A percentile compares a stretch with the other conserved stretches of the same genome.
Evolutionary conservation across 441 rosid species (phyloP).

Genomic region (Monsonia emarginata): DNA sequence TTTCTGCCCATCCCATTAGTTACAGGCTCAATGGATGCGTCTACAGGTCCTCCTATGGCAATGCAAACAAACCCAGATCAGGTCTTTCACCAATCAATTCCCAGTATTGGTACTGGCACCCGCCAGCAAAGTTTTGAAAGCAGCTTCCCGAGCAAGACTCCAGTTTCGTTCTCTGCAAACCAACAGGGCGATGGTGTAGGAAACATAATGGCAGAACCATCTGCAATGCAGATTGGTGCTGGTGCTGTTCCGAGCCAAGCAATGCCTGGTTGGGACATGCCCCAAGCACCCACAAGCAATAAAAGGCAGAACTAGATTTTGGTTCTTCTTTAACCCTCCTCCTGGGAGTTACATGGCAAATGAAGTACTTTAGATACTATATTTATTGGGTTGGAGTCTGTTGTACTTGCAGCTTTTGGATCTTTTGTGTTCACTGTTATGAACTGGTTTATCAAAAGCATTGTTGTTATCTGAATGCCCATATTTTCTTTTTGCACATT

Average conservation of each 20-base stretch:
- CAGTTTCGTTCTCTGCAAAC: background rate
- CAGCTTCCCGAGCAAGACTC: background rate
- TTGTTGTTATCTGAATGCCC: no score
- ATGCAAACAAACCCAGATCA: constrained; percentile 1
- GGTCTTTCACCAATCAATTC: background rate
- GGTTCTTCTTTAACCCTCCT: background rate
- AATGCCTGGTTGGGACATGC: background rate
- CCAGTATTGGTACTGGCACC: background rate
- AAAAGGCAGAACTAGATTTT: background rate
- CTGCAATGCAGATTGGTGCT: background rate
- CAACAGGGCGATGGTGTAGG: background rate
- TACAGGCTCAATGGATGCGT: background rate
- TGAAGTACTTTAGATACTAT: background rate
- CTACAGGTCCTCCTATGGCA: no score
- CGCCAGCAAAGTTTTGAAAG: background rate
- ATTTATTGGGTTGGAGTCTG: background rate
- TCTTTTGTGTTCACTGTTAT: background rate
- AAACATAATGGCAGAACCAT: background rate
- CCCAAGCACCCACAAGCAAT: background rate
- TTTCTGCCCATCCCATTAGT: background rate
- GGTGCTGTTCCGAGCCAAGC: background rate
- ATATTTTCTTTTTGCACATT: no score
- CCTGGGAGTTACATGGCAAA: background rate
- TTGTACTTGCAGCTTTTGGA: no score
- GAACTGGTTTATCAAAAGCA: no score